Conservation (phyloP, 1,284 basidiomycete genomes). For the Puccinia coronata region DNA sequence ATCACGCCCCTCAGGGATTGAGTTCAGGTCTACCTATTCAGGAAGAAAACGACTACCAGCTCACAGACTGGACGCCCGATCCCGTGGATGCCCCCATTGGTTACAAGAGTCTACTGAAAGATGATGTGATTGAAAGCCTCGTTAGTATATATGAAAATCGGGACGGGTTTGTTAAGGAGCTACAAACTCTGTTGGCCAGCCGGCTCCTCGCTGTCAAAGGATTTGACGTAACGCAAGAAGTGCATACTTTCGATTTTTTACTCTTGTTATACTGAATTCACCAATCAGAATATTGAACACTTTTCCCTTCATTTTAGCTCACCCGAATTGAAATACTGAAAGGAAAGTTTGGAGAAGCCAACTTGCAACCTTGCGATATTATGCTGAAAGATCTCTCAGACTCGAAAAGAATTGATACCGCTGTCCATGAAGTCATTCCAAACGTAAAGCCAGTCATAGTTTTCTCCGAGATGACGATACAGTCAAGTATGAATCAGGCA, state of each 20-base stretch:
- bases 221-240: constrained; percentile 80
- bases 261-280: constrained; percentile 1
- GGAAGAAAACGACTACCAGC: constrained; percentile 76
- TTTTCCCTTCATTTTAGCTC: constrained; percentile 63
- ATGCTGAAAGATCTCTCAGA: constrained; percentile 95
- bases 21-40: constrained; percentile 66
- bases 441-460: constrained; percentile 62
- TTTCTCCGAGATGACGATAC: not conserved
- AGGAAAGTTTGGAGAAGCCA: constrained; percentile 84
- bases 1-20: constrained; percentile 59
- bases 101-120: constrained; percentile 63
- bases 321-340: constrained; percentile 89
- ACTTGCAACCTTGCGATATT: constrained; percentile 88
- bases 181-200: constrained; percentile 83
- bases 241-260: constrained; percentile 58
- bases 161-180: constrained; percentile 87
- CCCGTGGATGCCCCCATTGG: constrained; percentile 89
- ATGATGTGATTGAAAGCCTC: constrained; percentile 87
- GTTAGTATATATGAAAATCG: constrained; percentile 94
- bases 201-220: constrained; percentile 75
- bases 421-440: constrained; percentile 71
- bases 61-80: constrained; percentile 89
- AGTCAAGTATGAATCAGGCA: not conserved
- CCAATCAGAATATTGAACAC: not conserved
- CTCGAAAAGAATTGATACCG: constrained; percentile 79